A percentile compares a stretch with the other conserved stretches of the same genome.
Evolutionary conservation across 768 basidiomycete species (phyloP).

Genomic region (Chalciporus piperatus): DNA sequence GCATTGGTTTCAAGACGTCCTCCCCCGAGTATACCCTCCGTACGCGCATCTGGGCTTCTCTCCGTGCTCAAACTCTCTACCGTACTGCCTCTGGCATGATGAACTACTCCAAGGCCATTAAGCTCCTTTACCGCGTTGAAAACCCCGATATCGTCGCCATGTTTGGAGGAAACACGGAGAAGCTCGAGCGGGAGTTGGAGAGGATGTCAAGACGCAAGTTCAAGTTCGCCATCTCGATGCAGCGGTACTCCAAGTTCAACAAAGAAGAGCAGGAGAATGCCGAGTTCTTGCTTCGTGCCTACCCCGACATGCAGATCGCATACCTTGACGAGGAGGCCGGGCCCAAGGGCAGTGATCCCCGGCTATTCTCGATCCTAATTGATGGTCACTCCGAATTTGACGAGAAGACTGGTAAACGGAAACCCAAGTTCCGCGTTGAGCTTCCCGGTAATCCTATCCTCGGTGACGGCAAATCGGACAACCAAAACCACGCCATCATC

Average conservation of each 20-base stretch:
- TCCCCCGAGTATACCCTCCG: slow-evolving; percentile 98
- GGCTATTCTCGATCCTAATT: slow-evolving; percentile 89
- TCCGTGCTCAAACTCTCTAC: slow-evolving; percentile 97
- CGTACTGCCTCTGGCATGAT: slow-evolving; percentile 99
- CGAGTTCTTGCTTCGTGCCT: slow-evolving; percentile 95
- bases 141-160: slow-evolving; percentile 96
- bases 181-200: slow-evolving; percentile 92
- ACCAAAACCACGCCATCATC: slow-evolving; percentile 98
- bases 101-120: slow-evolving; percentile 99
- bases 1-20: slow-evolving; percentile 98
- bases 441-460: slow-evolving; percentile 98
- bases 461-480: slow-evolving; percentile 98
- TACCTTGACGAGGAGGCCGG: slow-evolving; percentile 95
- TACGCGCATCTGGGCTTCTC: slow-evolving; percentile 98
- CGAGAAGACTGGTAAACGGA: slow-evolving; percentile 81
- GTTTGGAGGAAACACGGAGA: slow-evolving; percentile 95
- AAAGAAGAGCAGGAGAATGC: slow-evolving; percentile 99
- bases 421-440: slow-evolving; percentile 97
- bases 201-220: slow-evolving; percentile 97
- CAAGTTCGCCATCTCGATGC: slow-evolving; percentile 98
- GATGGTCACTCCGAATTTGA: slow-evolving; percentile 97
- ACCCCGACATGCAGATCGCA: slow-evolving; percentile 97
- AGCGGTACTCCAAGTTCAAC: slow-evolving; percentile 98
- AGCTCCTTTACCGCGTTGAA: slow-evolving; percentile 96
- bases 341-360: slow-evolving; percentile 83